Evolutionary conservation across 352 stramenopile species (phyloP).

Genomic region (Thraustochytrium striatum): DNA sequence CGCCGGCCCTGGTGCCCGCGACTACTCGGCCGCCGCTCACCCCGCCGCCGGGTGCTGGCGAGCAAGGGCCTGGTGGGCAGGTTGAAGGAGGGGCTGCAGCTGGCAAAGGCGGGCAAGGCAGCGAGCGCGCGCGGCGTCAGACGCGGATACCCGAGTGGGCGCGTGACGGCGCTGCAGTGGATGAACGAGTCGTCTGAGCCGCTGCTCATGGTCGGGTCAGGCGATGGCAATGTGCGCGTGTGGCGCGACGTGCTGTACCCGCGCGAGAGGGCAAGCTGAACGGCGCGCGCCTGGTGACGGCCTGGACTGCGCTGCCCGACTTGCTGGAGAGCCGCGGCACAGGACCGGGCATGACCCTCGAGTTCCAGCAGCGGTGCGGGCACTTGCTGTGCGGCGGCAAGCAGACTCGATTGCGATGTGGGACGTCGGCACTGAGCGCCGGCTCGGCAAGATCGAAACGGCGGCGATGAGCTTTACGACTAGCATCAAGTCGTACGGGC

Average conservation of each 20-base stretch:
- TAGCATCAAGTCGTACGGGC: constrained; percentile 21
- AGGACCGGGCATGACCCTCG: constrained; percentile 7
- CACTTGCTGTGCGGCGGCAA: constrained; percentile 36
- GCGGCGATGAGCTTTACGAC: background rate
- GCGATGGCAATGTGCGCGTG: constrained; percentile 92
- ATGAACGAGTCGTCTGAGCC: constrained; percentile 90
- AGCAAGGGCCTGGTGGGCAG: background rate
- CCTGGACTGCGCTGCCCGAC: constrained; percentile 86
- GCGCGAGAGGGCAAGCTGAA: constrained; percentile 62
- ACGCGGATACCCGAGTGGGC: constrained; percentile 28
- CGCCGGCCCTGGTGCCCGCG: too few relatives aligned
- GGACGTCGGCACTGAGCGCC: constrained; percentile 9
- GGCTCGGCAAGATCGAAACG: constrained; percentile 4
- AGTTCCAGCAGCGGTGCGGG: constrained; percentile 8
- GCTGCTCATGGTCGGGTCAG: constrained; percentile 87
- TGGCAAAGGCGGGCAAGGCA: background rate
- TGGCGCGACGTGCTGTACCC: constrained; percentile 74
- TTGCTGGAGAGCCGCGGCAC: constrained; percentile 75
- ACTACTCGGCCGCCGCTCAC: background rate
- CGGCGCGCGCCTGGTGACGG: constrained; percentile 87
- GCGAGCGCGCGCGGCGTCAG: background rate
- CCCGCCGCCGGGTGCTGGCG: background rate
- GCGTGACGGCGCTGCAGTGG: constrained; percentile 90
- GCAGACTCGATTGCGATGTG: constrained; percentile 16
- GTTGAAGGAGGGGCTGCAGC: background rate